Percentiles rank a stretch among this genome's conserved stretches.
Conservation (phyloP, 192 early-diverging fungal species). For the Gamsiella multidivaricata region DNA sequence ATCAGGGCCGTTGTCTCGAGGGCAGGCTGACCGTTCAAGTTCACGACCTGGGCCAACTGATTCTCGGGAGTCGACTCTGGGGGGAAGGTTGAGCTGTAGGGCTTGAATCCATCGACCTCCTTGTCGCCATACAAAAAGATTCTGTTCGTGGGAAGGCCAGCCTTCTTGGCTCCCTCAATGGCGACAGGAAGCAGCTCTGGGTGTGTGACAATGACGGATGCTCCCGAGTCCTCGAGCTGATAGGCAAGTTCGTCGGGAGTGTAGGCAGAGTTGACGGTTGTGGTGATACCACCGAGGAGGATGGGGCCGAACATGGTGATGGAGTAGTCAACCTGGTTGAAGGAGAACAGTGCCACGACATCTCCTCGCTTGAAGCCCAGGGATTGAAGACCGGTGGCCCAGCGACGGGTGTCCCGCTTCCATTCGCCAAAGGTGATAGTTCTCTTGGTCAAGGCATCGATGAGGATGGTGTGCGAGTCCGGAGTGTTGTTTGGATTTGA, state of each 20-base stretch:
- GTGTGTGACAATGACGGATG: slow-evolving; percentile 73
- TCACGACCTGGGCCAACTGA: slow-evolving; percentile 16
- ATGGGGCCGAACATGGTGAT: slow-evolving; percentile 33
- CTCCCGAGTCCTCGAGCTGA: slow-evolving; percentile 76
- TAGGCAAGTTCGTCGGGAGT: slow-evolving; percentile 77
- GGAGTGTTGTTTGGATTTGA: slow-evolving; percentile 50
- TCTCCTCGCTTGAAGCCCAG: slow-evolving; percentile 75
- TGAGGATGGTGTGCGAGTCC: slow-evolving; percentile 54
- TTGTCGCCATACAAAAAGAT: slow-evolving; percentile 62
- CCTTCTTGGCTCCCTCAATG: slow-evolving; percentile 46
- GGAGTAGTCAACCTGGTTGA: slow-evolving; percentile 71
- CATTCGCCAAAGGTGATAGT: slow-evolving; percentile 57
- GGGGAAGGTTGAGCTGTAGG: slow-evolving; percentile 43
- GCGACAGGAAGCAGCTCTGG: slow-evolving; percentile 42
- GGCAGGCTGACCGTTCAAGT: slow-evolving; percentile 35
- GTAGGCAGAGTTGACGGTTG: slow-evolving; percentile 86
- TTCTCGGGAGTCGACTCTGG: slow-evolving; percentile 20
- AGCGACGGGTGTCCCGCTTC: slow-evolving; percentile 40
- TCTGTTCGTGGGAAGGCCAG: slow-evolving; percentile 40
- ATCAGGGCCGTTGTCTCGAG: slow-evolving; percentile 62
- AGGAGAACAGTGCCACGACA: slow-evolving; percentile 75
- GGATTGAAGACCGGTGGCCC: slow-evolving; percentile 58
- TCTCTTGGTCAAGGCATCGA: slow-evolving; percentile 53
- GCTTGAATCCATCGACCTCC: slow-evolving; percentile 37
- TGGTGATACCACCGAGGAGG: slow-evolving; percentile 69